Evolutionary conservation across 495 filamentous ascomycete genomes (phyloP).

Genomic region (Bacidia rubella): DNA sequence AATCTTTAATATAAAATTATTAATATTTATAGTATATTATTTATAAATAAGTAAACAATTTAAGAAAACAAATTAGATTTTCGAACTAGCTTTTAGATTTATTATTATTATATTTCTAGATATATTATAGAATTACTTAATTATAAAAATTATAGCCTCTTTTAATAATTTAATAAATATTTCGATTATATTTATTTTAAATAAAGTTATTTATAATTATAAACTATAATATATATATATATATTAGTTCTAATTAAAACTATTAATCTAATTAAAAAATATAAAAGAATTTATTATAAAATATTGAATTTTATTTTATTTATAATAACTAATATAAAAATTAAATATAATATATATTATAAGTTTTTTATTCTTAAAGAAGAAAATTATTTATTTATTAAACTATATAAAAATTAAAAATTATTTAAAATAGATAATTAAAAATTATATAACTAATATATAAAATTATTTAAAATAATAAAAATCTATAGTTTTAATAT

Average conservation of each 20-base stretch:
- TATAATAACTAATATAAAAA: too few relatives aligned
- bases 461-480: too few relatives aligned
- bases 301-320: too few relatives aligned
- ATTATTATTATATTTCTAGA: not conserved
- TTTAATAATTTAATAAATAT: conserved; percentile 1
- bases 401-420: too few relatives aligned
- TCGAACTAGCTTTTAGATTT: not conserved
- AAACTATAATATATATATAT: not conserved
- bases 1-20: conserved; percentile 1
- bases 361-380: not conserved
- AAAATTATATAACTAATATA: too few relatives aligned
- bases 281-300: too few relatives aligned
- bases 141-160: not conserved
- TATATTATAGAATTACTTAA: not conserved
- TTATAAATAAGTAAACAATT: not conserved
- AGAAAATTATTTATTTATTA: too few relatives aligned
- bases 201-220: not conserved
- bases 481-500: too few relatives aligned
- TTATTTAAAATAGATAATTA: too few relatives aligned
- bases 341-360: too few relatives aligned
- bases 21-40: not conserved
- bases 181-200: too few relatives aligned
- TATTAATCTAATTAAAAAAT: not conserved
- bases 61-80: too few relatives aligned
- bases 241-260: not conserved